Evolutionary conservation across 192 early-diverging fungal species (phyloP), one percentile per base, ranked within the genome.

Genomic region (Lobosporangium transversale): DNA sequence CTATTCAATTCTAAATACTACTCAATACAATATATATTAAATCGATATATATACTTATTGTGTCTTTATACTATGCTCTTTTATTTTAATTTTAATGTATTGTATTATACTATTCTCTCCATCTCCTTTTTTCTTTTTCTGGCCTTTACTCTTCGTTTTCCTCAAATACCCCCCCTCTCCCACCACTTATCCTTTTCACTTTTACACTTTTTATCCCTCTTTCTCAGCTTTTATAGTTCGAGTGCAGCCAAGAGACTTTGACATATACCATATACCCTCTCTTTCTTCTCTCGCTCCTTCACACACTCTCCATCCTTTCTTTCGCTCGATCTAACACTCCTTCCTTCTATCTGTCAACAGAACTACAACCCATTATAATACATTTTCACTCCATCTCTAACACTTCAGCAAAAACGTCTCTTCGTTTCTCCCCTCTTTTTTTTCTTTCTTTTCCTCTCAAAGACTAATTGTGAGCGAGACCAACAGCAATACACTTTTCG

Each of bases 41-140:
- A 40, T 14, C 37, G 8, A 40, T 40, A 7, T 40, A 14, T 40
- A 14, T 14, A n/a, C n/a, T n/a, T n/a, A n/a, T n/a, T n/a, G n/a
- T n/a, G n/a, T n/a, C n/a, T n/a, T n/a, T n/a, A n/a, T n/a, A n/a
- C n/a, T n/a, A n/a, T n/a, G n/a, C n/a, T n/a, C n/a, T n/a, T n/a
- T n/a, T n/a, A n/a, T n/a, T n/a, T n/a, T n/a, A n/a, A n/a, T n/a
- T n/a, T n/a, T n/a, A n/a, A n/a, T n/a, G n/a, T 40, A 14, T 14
- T 40, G 8, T 14, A 40, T 53, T 29, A 29, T 27, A 29, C 30
- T 6, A 29, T 18, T 53, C 27, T 53, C 30, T 60, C 6, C n/a
- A 30, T 47, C 43, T 8, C 43, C n/a, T 8, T 15, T 12, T 62
- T 23, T 47, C 30, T n/a, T 17, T 47, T 31, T 60, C 58, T 49